Conservation (phyloP, 2,329 filamentous ascomycete species). For the Alternaria rosae region DNA sequence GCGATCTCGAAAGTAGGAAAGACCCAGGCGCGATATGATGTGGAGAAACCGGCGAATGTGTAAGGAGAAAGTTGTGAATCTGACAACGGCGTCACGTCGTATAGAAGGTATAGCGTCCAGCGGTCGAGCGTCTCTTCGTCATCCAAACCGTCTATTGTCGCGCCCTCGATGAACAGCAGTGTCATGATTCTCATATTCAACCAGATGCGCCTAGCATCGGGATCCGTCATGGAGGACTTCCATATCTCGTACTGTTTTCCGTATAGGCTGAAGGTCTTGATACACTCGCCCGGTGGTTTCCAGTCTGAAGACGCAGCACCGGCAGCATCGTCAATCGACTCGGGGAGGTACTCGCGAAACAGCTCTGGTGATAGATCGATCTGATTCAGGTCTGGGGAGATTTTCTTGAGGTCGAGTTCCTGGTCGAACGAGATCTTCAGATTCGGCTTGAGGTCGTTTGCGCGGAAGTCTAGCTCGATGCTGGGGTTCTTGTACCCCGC, state of each 20-base stretch:
- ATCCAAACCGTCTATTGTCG: constrained; percentile 76
- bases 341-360: constrained; percentile 51
- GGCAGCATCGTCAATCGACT: constrained; percentile 55
- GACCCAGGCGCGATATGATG: constrained; percentile 84
- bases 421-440: constrained; percentile 74
- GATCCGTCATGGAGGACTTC: constrained; percentile 76
- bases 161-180: constrained; percentile 90
- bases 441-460: constrained; percentile 80
- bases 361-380: constrained; percentile 71
- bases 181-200: constrained; percentile 84
- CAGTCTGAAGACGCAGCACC: constrained; percentile 51
- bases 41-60: constrained; percentile 86
- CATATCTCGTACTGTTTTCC: constrained; percentile 82
- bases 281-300: constrained; percentile 77
- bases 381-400: constrained; percentile 65
- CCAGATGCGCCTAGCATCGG: constrained; percentile 73
- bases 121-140: constrained; percentile 75
- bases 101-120: constrained; percentile 90
- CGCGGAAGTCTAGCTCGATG: constrained; percentile 74
- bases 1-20: constrained; percentile 58
- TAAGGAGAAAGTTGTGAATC: constrained; percentile 58
- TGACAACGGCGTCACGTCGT: constrained; percentile 45
- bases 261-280: constrained; percentile 68
- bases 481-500: constrained; percentile 86
- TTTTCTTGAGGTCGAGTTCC: constrained; percentile 74